Evolutionary conservation across 2,329 filamentous ascomycete genomes (phyloP).

Genomic region (Aspergillus luchuensis): DNA sequence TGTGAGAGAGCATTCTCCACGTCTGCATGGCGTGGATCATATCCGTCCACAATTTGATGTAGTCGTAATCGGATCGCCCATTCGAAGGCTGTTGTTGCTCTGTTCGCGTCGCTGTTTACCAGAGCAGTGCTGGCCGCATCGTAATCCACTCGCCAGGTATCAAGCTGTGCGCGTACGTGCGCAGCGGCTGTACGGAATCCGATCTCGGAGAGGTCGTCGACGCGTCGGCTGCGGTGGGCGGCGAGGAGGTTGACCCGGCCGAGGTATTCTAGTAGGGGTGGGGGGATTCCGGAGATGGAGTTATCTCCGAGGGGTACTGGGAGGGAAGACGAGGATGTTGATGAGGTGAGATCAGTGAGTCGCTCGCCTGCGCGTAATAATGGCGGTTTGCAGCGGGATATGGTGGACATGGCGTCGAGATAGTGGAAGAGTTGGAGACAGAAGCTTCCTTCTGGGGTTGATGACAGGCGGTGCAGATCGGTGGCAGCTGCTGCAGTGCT

Average conservation of each 20-base stretch:
- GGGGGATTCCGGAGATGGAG: slow-evolving; percentile 26
- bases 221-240: slow-evolving; percentile 30
- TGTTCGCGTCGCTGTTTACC: slow-evolving; percentile 28
- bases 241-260: slow-evolving; percentile 33
- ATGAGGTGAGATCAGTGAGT: slow-evolving; percentile 21
- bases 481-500: slow-evolving; percentile 25
- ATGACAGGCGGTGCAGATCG: slow-evolving; percentile 28
- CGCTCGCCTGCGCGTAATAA: slow-evolving; percentile 23
- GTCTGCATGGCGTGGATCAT: slow-evolving; percentile 38
- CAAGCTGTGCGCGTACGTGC: slow-evolving; percentile 40
- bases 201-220: slow-evolving; percentile 33
- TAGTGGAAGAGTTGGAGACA: slow-evolving; percentile 45
- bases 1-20: slow-evolving; percentile 36
- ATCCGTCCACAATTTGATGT: slow-evolving; percentile 49
- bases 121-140: slow-evolving; percentile 26
- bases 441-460: slow-evolving; percentile 35
- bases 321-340: neutral
- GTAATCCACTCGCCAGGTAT: slow-evolving; percentile 40
- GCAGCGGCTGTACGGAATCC: slow-evolving; percentile 36
- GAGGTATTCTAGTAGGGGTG: slow-evolving; percentile 27
- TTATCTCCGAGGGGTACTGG: slow-evolving; percentile 1
- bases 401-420: slow-evolving; percentile 34
- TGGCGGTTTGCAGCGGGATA: slow-evolving; percentile 33
- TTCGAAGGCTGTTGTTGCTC: slow-evolving; percentile 45
- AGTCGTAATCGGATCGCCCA: slow-evolving; percentile 46